phyloP scores from a whole-genome alignment of 768 basidiomycete species.

The Epithele typhae region DNA sequence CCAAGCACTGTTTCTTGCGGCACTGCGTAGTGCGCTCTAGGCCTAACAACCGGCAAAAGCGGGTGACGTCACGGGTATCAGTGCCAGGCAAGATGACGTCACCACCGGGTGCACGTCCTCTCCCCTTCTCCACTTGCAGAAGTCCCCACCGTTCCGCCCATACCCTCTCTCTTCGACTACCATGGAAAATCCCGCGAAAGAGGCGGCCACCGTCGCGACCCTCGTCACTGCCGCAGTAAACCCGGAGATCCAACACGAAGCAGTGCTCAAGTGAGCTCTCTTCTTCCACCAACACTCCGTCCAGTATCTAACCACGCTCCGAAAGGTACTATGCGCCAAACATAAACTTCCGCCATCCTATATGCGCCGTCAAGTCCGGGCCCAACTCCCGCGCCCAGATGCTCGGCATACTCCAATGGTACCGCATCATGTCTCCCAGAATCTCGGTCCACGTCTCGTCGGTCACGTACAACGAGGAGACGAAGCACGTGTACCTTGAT shows the following conservation, averaged over 20 bases:
- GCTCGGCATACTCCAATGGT: constrained; percentile 62
- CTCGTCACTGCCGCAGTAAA: constrained; percentile 44
- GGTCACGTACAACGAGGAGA: constrained; percentile 44
- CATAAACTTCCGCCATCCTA: constrained; percentile 54
- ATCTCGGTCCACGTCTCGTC: constrained; percentile 39
- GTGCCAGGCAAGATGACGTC: no score
- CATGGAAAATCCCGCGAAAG: constrained; percentile 55
- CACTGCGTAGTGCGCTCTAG: no score
- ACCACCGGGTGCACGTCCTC: no score
- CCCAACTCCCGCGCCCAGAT: constrained; percentile 52
- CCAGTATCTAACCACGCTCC: not conserved
- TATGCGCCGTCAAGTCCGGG: constrained; percentile 44
- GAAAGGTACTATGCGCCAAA: constrained; percentile 48
- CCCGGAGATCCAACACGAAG: constrained; percentile 44
- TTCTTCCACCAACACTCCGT: not conserved
- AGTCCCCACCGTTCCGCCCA: no score
- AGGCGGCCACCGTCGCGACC: constrained; percentile 42
- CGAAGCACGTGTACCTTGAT: constrained; percentile 45
- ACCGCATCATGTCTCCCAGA: constrained; percentile 56
- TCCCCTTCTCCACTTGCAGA: no score
- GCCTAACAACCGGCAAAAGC: no score
- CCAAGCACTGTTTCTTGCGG: no score
- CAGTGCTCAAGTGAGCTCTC: constrained; percentile 28
- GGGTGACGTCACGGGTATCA: no score
- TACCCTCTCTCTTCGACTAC: no score